Percentiles rank a stretch among this genome's conserved stretches.
These are phyloP conservation scores for Gastrodia elata DNA, from an alignment of 106 monocot species.

Conservation along the genomic window DNA sequence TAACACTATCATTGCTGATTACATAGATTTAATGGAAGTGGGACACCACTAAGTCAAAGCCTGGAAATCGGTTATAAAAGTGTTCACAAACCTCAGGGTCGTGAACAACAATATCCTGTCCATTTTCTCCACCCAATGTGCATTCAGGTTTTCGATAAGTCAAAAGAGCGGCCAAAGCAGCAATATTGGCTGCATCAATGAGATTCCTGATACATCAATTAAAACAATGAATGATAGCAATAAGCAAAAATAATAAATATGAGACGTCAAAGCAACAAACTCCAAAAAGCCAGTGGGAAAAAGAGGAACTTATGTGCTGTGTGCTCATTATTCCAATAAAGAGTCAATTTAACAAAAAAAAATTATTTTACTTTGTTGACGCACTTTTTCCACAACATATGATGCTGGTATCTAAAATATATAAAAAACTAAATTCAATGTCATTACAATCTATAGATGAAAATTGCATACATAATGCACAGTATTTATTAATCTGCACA, in stretches of 20 bases:
- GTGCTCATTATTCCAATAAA: neutral
- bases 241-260: neutral
- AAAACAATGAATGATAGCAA: slow-evolving; percentile 8
- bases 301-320: neutral
- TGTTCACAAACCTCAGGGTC: slow-evolving; percentile 58
- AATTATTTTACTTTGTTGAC: neutral
- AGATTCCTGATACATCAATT: slow-evolving; percentile 59
- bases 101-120: slow-evolving; percentile 73
- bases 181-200: slow-evolving; percentile 95
- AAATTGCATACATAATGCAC: neutral
- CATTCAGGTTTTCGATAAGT: slow-evolving; percentile 91
- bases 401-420: neutral
- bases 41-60: neutral
- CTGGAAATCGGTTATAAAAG: neutral
- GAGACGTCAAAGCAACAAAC: neutral
- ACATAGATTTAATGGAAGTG: neutral
- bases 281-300: too few relatives aligned
- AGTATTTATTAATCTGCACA: neutral
- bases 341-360: neutral
- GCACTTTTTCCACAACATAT: neutral
- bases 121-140: slow-evolving; percentile 64
- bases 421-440: neutral
- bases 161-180: slow-evolving; percentile 77
- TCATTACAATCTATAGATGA: neutral
- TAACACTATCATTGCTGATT: neutral